A percentile compares a stretch with the other conserved stretches of the same genome.
These are phyloP conservation scores for Taiwanofungus camphoratus DNA, from an alignment of 1,284 basidiomycete genomes.

Conservation along the genomic window DNA sequence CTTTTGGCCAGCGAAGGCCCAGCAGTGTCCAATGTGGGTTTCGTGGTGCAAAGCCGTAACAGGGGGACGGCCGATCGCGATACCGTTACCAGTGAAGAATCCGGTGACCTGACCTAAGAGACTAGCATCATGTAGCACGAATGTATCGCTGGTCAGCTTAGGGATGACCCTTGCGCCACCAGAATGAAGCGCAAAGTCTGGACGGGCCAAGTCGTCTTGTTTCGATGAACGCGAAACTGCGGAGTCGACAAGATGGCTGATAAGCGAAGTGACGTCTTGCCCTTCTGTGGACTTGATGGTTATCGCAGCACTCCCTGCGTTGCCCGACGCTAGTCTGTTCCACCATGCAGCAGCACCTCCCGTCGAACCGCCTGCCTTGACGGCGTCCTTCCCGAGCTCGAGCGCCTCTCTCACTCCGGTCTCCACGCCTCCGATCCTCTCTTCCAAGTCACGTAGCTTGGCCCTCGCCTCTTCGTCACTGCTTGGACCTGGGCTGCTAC, in stretches of 20 bases:
- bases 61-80: conserved; percentile 72
- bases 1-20: conserved; percentile 78
- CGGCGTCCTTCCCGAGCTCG: conserved; percentile 52
- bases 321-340: conserved; percentile 46
- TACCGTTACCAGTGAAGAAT: conserved; percentile 53
- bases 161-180: conserved; percentile 81
- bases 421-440: conserved; percentile 59
- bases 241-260: conserved; percentile 69
- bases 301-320: conserved; percentile 35
- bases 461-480: conserved; percentile 53
- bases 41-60: conserved; percentile 84
- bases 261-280: conserved; percentile 66
- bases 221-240: conserved; percentile 64
- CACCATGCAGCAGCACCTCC: conserved; percentile 48
- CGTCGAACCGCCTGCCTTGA: conserved; percentile 30
- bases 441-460: conserved; percentile 51
- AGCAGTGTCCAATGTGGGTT: conserved; percentile 79
- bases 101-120: conserved; percentile 41
- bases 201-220: conserved; percentile 73
- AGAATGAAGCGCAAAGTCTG: conserved; percentile 85
- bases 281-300: conserved; percentile 74
- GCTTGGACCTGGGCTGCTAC: conserved; percentile 14
- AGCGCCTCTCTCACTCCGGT: conserved; percentile 67
- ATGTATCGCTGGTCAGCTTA: conserved; percentile 72
- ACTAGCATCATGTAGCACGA: conserved; percentile 53